Evolutionary conservation across 768 basidiomycete species (phyloP).

Genomic region (Clavaria fumosa): DNA sequence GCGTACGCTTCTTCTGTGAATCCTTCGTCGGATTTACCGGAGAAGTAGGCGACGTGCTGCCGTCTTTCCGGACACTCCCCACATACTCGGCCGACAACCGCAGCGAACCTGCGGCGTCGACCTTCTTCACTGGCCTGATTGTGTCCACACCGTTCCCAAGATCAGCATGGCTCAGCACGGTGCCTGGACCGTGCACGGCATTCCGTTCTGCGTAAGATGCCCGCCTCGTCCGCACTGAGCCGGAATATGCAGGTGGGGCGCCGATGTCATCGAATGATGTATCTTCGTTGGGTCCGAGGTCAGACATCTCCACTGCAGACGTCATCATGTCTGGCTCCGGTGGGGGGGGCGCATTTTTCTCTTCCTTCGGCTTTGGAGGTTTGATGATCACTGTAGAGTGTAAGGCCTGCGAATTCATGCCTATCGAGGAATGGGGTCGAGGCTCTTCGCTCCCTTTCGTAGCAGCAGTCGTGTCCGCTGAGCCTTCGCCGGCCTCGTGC

Average conservation of each 20-base stretch:
- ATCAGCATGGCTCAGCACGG: constrained; percentile 65
- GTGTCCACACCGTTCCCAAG: constrained; percentile 82
- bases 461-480: constrained; percentile 47
- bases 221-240: constrained; percentile 46
- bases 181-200: constrained; percentile 46
- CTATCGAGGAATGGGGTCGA: constrained; percentile 6
- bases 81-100: constrained; percentile 69
- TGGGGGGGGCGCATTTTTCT: constrained; percentile 27
- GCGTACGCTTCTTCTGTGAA: constrained; percentile 27
- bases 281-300: constrained; percentile 21
- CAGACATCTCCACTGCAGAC: constrained; percentile 30
- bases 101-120: constrained; percentile 66
- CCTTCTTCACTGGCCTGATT: constrained; percentile 85
- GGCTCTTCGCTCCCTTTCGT: constrained; percentile 45
- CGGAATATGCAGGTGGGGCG: constrained; percentile 58
- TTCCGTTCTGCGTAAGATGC: constrained; percentile 71
- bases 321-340: constrained; percentile 17
- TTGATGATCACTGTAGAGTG: constrained; percentile 68
- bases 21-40: constrained; percentile 31
- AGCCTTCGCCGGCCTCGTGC: constrained; percentile 25
- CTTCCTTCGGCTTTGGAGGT: constrained; percentile 19
- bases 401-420: constrained; percentile 34
- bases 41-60: constrained; percentile 26
- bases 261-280: constrained; percentile 24
- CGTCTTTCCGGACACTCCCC: constrained; percentile 52